Evolutionary conservation across 192 early-diverging fungal species (phyloP).

Genomic region (Geranomyces michiganensis): DNA sequence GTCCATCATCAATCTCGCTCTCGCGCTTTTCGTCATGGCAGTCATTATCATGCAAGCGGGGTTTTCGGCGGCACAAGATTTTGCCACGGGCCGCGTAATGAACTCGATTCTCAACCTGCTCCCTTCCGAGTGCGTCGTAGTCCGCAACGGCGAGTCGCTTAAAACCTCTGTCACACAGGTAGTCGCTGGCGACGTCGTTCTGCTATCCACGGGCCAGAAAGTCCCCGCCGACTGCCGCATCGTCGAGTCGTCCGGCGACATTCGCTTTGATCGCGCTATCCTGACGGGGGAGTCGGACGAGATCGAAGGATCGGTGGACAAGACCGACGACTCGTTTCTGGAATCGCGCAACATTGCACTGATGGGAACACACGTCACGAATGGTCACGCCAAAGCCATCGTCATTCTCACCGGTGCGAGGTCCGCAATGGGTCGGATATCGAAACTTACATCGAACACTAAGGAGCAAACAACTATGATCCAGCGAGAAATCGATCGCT

Average conservation of each 20-base stretch:
- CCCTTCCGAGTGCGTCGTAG: constrained; percentile 61
- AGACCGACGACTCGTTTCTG: constrained; percentile 73
- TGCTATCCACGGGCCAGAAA: constrained; percentile 65
- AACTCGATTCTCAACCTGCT: constrained; percentile 74
- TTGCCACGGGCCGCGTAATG: constrained; percentile 68
- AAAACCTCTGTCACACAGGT: constrained; percentile 59
- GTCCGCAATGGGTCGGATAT: constrained; percentile 24
- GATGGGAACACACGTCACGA: constrained; percentile 68
- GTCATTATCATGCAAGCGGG: constrained; percentile 69
- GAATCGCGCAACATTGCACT: constrained; percentile 86
- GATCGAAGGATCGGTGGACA: constrained; percentile 60
- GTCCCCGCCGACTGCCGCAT: constrained; percentile 81
- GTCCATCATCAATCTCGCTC: not conserved
- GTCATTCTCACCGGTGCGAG: constrained; percentile 63
- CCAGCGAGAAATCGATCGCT: constrained; percentile 65
- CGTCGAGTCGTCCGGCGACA: constrained; percentile 64
- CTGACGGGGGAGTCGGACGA: constrained; percentile 78
- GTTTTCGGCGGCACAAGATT: constrained; percentile 75
- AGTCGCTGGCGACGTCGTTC: constrained; percentile 77
- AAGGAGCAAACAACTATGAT: constrained; percentile 49
- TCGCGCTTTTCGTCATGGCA: not conserved
- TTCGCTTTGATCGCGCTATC: constrained; percentile 77
- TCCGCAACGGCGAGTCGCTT: constrained; percentile 64
- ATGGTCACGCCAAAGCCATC: constrained; percentile 73
- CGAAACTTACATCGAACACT: not conserved